phyloP scores from a whole-genome alignment of 768 basidiomycete genomes.

The Lactarius evosmus region DNA sequence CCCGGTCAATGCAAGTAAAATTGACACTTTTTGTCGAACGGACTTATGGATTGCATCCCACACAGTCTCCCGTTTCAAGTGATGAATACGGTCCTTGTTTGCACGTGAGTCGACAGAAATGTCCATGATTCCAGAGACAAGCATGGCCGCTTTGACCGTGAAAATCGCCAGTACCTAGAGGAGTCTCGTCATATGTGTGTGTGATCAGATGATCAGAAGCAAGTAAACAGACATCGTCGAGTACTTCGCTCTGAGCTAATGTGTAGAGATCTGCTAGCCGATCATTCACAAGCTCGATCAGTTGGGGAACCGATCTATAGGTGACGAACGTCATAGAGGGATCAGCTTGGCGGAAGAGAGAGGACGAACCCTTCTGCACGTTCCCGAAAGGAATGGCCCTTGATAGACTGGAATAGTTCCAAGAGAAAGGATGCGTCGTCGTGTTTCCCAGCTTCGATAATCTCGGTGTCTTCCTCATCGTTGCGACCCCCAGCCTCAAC shows the following conservation, averaged over 20 bases:
- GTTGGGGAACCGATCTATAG: slow-evolving; percentile 14
- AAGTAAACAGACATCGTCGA: slow-evolving; percentile 19
- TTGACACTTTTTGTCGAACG: neutral
- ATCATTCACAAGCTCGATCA: slow-evolving; percentile 21
- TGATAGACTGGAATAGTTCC: slow-evolving; percentile 23
- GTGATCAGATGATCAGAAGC: neutral
- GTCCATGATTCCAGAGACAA: slow-evolving; percentile 22
- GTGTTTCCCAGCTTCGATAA: slow-evolving; percentile 19
- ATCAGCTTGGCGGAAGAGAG: neutral
- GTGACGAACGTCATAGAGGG: neutral
- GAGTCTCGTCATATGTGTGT: slow-evolving; percentile 6
- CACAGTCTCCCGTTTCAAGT: slow-evolving; percentile 14
- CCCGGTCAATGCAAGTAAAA: neutral
- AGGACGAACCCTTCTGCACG: slow-evolving; percentile 16
- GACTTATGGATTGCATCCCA: slow-evolving; percentile 16
- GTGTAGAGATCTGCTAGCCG: slow-evolving; percentile 22
- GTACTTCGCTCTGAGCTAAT: slow-evolving; percentile 20
- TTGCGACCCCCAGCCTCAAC: slow-evolving; percentile 14
- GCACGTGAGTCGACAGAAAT: slow-evolving; percentile 5
- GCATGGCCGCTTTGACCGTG: slow-evolving; percentile 22
- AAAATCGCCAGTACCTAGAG: slow-evolving; percentile 10
- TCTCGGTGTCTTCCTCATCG: slow-evolving; percentile 11
- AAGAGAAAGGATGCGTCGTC: slow-evolving; percentile 23
- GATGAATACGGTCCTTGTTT: slow-evolving; percentile 23
- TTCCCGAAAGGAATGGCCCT: slow-evolving; percentile 16